Percentiles rank a stretch among this genome's conserved stretches.
Conservation (phyloP, 768 basidiomycete species). For the Russula sp. region DNA sequence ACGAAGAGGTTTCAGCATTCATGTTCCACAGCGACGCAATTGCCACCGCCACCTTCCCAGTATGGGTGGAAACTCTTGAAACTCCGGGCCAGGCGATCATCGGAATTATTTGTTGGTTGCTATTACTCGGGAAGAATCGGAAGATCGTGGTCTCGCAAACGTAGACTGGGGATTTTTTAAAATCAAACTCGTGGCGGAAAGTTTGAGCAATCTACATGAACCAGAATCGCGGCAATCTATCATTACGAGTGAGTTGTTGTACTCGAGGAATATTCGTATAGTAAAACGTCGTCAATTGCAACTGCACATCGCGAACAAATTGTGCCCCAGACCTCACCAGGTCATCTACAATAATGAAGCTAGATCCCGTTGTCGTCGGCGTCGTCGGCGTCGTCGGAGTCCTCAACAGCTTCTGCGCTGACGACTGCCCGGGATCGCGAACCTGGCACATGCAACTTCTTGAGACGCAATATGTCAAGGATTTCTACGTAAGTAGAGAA, state of each 20-base stretch:
- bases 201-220: not conserved
- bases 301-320: not conserved
- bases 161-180: not conserved
- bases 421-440: conserved; percentile 35
- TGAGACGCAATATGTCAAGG: conserved; percentile 73
- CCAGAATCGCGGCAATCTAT: not conserved
- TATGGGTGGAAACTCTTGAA: not conserved
- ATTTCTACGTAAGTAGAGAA: conserved; percentile 50
- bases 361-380: conserved; percentile 3
- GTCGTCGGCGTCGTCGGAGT: conserved; percentile 37
- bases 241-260: not conserved
- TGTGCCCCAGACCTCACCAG: not conserved
- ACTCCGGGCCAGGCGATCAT: not conserved
- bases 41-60: not conserved
- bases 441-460: conserved; percentile 60
- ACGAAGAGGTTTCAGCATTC: not conserved
- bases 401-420: conserved; percentile 39
- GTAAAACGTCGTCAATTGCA: not conserved
- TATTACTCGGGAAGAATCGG: not conserved
- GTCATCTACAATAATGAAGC: not conserved
- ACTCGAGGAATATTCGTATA: not conserved
- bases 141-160: not conserved
- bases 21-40: not conserved
- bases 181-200: not conserved
- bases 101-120: not conserved